These are phyloP conservation scores for Paraconiothyrium sp. DNA, from an alignment of 2,329 filamentous ascomycete genomes.

Conservation along the genomic window DNA sequence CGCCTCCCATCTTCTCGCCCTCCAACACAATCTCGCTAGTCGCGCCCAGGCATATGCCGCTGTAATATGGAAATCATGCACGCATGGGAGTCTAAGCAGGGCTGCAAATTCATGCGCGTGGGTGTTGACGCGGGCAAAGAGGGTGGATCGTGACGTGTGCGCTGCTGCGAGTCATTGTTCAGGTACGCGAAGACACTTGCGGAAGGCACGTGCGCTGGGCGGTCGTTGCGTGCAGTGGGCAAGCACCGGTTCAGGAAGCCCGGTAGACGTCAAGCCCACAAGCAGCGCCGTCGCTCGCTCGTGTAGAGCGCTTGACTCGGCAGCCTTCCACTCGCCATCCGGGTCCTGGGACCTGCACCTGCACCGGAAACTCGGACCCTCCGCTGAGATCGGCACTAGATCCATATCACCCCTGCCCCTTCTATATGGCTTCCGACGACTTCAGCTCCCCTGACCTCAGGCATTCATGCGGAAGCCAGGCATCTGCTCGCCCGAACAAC, in stretches of 20 bases:
- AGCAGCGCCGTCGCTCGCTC: not conserved
- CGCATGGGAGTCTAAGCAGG: not conserved
- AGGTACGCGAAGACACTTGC: not conserved
- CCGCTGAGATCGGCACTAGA: constrained; percentile 18
- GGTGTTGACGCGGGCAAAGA: not conserved
- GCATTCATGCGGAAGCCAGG: constrained; percentile 3
- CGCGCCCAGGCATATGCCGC: constrained; percentile 11
- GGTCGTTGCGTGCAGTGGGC: constrained; percentile 3
- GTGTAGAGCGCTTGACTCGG: not conserved
- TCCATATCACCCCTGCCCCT: constrained; percentile 19
- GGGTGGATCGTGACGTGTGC: constrained; percentile 2
- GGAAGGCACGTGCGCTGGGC: constrained; percentile 1
- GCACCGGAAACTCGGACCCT: constrained; percentile 1
- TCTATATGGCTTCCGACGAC: constrained; percentile 6
- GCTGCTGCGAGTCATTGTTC: not conserved
- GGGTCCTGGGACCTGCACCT: not conserved
- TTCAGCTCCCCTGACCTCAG: not conserved
- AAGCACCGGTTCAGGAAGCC: constrained; percentile 7
- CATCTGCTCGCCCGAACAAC: constrained; percentile 9
- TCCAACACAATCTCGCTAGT: constrained; percentile 9
- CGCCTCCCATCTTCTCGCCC: constrained; percentile 10
- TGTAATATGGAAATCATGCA: constrained; percentile 17
- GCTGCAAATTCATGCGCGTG: constrained; percentile 5
- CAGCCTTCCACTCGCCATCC: constrained; percentile 8
- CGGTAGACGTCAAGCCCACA: not conserved